phyloP scores from a whole-genome alignment of 352 stramenopile genomes.

The Plasmopara halstedii region DNA sequence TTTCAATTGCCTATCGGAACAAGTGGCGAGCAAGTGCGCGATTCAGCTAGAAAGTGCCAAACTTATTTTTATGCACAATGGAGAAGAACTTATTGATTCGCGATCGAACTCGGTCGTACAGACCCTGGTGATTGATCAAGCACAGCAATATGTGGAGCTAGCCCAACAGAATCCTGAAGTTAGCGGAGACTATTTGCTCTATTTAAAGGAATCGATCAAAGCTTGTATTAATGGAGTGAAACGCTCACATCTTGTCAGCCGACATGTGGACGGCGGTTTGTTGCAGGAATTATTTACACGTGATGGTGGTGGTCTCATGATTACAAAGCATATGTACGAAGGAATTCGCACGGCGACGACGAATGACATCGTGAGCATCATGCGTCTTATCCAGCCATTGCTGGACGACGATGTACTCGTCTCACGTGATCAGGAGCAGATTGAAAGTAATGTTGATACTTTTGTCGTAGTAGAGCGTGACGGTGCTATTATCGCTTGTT shows the following conservation, averaged over 20 bases:
- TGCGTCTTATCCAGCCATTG: constrained; percentile 84
- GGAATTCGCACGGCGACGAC: constrained; percentile 89
- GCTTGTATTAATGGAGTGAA: constrained; percentile 81
- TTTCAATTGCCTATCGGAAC: constrained; percentile 86
- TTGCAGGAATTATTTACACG: constrained; percentile 97
- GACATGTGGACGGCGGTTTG: constrained; percentile 83
- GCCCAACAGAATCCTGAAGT: constrained; percentile 50
- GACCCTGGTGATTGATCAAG: constrained; percentile 71
- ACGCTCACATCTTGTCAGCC: constrained; percentile 79
- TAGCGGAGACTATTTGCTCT: constrained; percentile 67
- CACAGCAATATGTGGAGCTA: constrained; percentile 75
- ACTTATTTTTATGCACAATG: constrained; percentile 87
- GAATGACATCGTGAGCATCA: constrained; percentile 88
- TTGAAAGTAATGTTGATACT: constrained; percentile 84
- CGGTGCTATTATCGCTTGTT: constrained; percentile 84
- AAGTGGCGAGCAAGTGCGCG: constrained; percentile 83
- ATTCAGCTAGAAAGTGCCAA: constrained; percentile 80
- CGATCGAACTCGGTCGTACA: constrained; percentile 74
- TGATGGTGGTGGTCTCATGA: constrained; percentile 94
- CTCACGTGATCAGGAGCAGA: constrained; percentile 81
- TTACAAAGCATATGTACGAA: constrained; percentile 96
- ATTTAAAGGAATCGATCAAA: constrained; percentile 79
- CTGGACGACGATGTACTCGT: constrained; percentile 84
- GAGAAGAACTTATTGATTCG: constrained; percentile 80
- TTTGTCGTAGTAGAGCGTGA: constrained; percentile 86